A percentile compares a stretch with the other conserved stretches of the same genome.
Conservation (phyloP, 768 basidiomycete genomes). For the Boletus patriciae region DNA sequence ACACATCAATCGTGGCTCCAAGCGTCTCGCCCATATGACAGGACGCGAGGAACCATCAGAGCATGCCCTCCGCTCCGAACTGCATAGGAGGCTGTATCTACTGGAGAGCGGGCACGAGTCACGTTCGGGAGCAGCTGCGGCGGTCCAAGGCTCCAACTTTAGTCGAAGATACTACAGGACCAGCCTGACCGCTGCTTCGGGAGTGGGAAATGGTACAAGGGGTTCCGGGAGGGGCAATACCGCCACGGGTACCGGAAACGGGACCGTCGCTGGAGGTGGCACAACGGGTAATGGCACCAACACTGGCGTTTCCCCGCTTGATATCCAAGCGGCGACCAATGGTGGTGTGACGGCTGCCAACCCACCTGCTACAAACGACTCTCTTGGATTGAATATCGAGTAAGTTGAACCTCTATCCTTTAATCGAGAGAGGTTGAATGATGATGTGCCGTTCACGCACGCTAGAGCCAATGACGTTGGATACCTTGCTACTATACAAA, state of each 20-base stretch:
- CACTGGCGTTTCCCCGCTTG: slow-evolving; percentile 37
- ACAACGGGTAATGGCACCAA: slow-evolving; percentile 17
- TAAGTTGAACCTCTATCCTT: slow-evolving; percentile 32
- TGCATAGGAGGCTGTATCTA: slow-evolving; percentile 44
- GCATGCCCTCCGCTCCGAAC: slow-evolving; percentile 44
- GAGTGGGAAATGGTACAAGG: slow-evolving; percentile 1
- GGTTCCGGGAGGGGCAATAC: not conserved
- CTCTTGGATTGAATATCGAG: slow-evolving; percentile 72
- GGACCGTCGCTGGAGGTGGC: slow-evolving; percentile 9
- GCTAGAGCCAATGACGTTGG: slow-evolving; percentile 51
- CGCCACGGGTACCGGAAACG: slow-evolving; percentile 7
- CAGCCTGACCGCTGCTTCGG: slow-evolving; percentile 5
- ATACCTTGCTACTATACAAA: slow-evolving; percentile 58
- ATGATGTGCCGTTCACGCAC: not conserved
- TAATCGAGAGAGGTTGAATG: not conserved
- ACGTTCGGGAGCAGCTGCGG: not conserved
- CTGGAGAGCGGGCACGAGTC: slow-evolving; percentile 31
- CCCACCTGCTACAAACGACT: slow-evolving; percentile 45
- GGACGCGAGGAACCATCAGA: slow-evolving; percentile 53
- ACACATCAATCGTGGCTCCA: slow-evolving; percentile 62
- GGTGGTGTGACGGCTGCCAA: slow-evolving; percentile 45
- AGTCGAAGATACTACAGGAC: slow-evolving; percentile 11
- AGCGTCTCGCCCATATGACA: slow-evolving; percentile 69
- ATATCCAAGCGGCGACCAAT: slow-evolving; percentile 36
- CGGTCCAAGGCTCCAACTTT: slow-evolving; percentile 3